Conservation (phyloP, 2,329 filamentous ascomycete species). For the Aspergillus alliaceus region DNA sequence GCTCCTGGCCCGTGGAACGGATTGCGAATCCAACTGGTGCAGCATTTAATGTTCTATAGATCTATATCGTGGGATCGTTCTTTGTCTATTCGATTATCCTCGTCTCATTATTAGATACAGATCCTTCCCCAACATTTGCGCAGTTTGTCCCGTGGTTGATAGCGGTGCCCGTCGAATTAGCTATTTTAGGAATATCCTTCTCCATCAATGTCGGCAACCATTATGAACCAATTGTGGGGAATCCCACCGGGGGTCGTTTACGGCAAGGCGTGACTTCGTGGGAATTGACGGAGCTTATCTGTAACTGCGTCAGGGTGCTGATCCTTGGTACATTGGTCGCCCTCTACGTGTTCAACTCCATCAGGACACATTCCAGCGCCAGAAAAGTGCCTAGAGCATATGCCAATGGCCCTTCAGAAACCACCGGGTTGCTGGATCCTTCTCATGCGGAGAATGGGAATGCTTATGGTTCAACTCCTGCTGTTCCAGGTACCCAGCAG, state of each 20-base stretch:
- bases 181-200: conserved; percentile 69
- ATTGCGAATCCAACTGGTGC: background rate
- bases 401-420: conserved; percentile 43
- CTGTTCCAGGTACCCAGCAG: conserved; percentile 36
- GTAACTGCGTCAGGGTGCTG: conserved; percentile 68
- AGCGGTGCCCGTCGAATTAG: conserved; percentile 69
- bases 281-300: conserved; percentile 44
- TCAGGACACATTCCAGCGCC: conserved; percentile 47
- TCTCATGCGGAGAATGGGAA: conserved; percentile 48
- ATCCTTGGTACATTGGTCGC: conserved; percentile 61
- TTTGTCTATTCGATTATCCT: conserved; percentile 86
- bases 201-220: conserved; percentile 68
- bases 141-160: conserved; percentile 79
- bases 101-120: conserved; percentile 82
- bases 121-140: conserved; percentile 74
- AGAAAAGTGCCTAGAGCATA: conserved; percentile 27
- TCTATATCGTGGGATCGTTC: conserved; percentile 79
- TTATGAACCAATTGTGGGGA: conserved; percentile 58
- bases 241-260: conserved; percentile 46
- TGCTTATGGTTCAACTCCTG: conserved; percentile 52
- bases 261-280: conserved; percentile 41
- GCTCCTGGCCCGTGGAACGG: background rate
- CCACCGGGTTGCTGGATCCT: conserved; percentile 42
- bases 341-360: conserved; percentile 57
- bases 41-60: conserved; percentile 50